Evolutionary conservation across 106 monocot genomes (phyloP), one percentile per base, ranked within the genome.

Genomic region (Allium fistulosum): DNA sequence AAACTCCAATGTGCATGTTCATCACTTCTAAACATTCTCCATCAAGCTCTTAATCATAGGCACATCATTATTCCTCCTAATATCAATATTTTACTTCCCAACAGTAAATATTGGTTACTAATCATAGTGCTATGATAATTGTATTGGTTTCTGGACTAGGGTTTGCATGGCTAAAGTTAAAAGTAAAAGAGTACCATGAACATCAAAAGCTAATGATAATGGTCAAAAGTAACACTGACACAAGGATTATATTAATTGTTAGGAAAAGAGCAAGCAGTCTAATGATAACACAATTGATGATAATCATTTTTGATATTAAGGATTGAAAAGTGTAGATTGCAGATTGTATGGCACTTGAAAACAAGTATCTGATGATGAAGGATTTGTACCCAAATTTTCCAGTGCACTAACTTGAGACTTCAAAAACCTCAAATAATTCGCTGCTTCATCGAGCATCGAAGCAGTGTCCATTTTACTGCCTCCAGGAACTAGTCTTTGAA

Each of bases 381-480:
- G 37, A 37, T 37, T 37, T 37, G 63, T 49, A 9, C 71, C 72
- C 67, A 68, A 52, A 69, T 59, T 80, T 75, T 90, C 86, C 73
- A 86, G 61, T 17, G 62, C 85, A 26, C 51, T 67, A 57, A 88
- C 72, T 73, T 93, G 88, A 6, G 85, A 85, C 70, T 88, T 93
- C 68, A 93, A 72, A 70, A 88, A 93, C 79, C 79, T 93, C 69
- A 93, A 88, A 62, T 92, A 92, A 50, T 76, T 92, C 45, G 85
- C 85, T 49, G 92, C 92, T 62, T 92, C 92, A 51, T 92, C 92
- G 45, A 92, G 92, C 92, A 92, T 92, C 18, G 92, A 83, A 1
- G 92, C 92, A 58, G 93, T 93, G 79, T 93, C 93, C 88, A 93
- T 83, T 78, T 88, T 92, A 59, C 66, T 77, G 7, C 92, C 92